These are phyloP conservation scores for Steccherinum ochraceum DNA, from an alignment of 768 basidiomycete species.

Conservation along the genomic window DNA sequence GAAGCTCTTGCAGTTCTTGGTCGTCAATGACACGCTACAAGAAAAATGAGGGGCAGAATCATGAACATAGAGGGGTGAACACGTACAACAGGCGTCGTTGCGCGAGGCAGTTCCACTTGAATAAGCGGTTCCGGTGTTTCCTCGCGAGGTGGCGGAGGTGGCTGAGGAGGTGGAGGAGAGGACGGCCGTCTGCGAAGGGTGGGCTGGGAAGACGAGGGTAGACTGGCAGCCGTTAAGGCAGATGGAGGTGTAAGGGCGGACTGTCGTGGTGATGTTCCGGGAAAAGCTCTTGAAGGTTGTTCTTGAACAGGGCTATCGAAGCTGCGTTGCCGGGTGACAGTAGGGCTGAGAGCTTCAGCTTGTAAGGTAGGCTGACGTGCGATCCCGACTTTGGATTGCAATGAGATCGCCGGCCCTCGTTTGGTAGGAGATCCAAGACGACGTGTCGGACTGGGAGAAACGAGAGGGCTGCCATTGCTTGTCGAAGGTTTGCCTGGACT, in stretches of 20 bases:
- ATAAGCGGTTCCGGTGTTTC: conserved; percentile 8
- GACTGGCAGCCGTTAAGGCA: background rate
- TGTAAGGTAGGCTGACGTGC: conserved; percentile 37
- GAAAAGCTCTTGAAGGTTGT: conserved; percentile 9
- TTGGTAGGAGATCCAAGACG: conserved; percentile 48
- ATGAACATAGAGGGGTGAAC: conserved; percentile 10
- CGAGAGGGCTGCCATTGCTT: conserved; percentile 14
- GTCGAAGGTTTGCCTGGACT: conserved; percentile 54
- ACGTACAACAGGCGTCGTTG: conserved; percentile 18
- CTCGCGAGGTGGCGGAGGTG: conserved; percentile 10
- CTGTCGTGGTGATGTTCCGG: background rate
- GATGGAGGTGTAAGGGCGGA: background rate
- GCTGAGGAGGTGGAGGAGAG: conserved; percentile 6
- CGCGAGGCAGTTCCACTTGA: conserved; percentile 9
- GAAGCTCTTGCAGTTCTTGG: conserved; percentile 69
- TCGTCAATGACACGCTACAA: conserved; percentile 33
- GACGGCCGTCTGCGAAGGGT: conserved; percentile 9
- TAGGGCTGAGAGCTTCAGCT: conserved; percentile 25
- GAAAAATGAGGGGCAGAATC: background rate
- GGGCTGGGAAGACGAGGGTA: conserved; percentile 4
- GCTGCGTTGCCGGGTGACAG: conserved; percentile 22
- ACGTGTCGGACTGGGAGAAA: conserved; percentile 26
- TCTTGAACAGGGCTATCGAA: conserved; percentile 24
- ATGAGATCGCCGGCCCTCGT: conserved; percentile 37
- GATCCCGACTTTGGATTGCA: conserved; percentile 46